Percentiles rank a stretch among this genome's conserved stretches.
Evolutionary conservation across 116 monocot species (phyloP).

Genomic region (Dioscorea cayenensis): DNA sequence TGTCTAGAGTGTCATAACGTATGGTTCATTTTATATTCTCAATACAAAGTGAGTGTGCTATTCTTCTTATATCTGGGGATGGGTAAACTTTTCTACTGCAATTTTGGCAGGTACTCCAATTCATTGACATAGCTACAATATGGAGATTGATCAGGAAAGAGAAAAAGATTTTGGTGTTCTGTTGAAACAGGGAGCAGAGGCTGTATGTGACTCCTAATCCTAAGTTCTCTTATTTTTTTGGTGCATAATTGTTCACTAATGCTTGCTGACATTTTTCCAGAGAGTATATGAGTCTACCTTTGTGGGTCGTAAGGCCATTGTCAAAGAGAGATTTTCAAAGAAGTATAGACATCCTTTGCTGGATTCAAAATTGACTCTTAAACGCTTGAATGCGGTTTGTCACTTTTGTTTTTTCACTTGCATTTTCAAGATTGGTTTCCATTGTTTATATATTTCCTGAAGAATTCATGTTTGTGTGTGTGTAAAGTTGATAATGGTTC

Average conservation of each 20-base stretch:
- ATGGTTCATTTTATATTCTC: no score
- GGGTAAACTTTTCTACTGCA: no score
- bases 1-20: no score
- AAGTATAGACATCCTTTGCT: conserved; percentile 82
- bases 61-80: no score
- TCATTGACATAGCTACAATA: not conserved
- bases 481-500: not conserved
- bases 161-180: conserved; percentile 44
- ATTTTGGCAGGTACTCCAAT: no score
- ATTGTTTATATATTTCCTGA: not conserved
- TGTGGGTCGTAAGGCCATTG: conserved; percentile 54
- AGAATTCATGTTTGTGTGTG: not conserved
- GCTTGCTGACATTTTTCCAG: conserved; percentile 14
- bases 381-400: conserved; percentile 80
- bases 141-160: conserved; percentile 35
- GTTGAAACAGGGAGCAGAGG: conserved; percentile 27
- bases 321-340: conserved; percentile 90
- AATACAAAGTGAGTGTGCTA: no score
- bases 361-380: conserved; percentile 79
- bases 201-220: no score
- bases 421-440: not conserved
- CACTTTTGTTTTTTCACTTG: not conserved
- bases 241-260: not conserved
- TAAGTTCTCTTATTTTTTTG: no score
- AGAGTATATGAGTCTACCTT: conserved; percentile 50